A percentile compares a stretch with the other conserved stretches of the same genome.
Conservation (phyloP, 257 asterid species). For the Plectranthus barbatus region DNA sequence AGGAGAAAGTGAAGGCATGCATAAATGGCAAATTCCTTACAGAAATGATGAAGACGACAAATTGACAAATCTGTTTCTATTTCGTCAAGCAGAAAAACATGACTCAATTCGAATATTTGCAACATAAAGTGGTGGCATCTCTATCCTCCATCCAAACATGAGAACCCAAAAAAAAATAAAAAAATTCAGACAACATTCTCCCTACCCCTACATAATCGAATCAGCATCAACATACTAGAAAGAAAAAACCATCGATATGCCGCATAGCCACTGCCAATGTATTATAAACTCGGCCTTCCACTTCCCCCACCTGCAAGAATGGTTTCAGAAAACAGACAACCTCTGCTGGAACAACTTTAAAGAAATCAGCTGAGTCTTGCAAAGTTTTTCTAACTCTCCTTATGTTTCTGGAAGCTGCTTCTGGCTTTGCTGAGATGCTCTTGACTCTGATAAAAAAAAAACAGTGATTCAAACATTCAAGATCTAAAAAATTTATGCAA, state of each 20-base stretch:
- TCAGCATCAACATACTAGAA: background rate
- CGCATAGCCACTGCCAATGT: background rate
- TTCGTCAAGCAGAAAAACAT: conserved; percentile 11
- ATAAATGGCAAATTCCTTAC: too few relatives aligned
- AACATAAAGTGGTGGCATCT: conserved; percentile 9
- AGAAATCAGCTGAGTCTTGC: too few relatives aligned
- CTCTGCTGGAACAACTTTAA: too few relatives aligned
- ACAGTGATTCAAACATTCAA: too few relatives aligned
- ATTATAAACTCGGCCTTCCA: background rate
- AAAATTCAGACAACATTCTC: background rate
- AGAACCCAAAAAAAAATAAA: too few relatives aligned
- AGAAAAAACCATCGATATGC: background rate
- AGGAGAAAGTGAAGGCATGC: too few relatives aligned
- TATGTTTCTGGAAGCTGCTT: background rate
- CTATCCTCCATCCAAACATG: conserved; percentile 1
- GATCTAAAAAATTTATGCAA: too few relatives aligned
- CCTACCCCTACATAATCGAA: background rate
- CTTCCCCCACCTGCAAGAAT: background rate
- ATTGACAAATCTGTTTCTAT: too few relatives aligned
- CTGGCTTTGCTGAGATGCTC: conserved; percentile 24
- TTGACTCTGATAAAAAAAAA: conserved; percentile 52
- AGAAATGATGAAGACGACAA: too few relatives aligned
- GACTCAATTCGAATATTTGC: conserved; percentile 4
- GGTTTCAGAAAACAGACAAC: background rate
- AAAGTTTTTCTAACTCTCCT: too few relatives aligned